Conservation (phyloP, 2,329 filamentous ascomycete species). For the Phoma sp. region DNA sequence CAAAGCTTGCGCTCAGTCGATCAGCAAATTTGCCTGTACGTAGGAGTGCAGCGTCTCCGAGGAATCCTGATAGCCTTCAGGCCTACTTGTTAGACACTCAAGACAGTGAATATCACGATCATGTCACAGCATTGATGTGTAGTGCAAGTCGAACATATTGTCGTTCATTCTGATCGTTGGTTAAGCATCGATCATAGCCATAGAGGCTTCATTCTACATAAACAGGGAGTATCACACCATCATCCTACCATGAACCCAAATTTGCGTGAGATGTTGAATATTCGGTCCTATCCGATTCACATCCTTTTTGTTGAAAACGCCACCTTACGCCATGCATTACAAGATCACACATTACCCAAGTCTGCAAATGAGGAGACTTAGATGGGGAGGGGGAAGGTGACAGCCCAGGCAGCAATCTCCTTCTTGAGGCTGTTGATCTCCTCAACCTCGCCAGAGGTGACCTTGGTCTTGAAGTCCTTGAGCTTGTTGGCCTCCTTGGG, state of each 20-base stretch:
- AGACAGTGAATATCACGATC: too few species aligned
- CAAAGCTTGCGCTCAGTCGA: too few species aligned
- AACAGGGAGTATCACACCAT: slow-evolving; percentile 20
- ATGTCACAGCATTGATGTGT: too few species aligned
- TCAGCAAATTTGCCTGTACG: too few species aligned
- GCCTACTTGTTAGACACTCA: too few species aligned
- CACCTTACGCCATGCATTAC: slow-evolving; percentile 24
- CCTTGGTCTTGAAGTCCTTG: slow-evolving; percentile 98
- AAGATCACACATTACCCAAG: slow-evolving; percentile 1
- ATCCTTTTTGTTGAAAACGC: slow-evolving; percentile 40
- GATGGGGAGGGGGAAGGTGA: slow-evolving; percentile 90
- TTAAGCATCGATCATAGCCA: slow-evolving; percentile 22
- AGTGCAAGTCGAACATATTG: neutral
- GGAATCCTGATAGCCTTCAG: too few species aligned
- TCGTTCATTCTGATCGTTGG: slow-evolving; percentile 18
- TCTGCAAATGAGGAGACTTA: slow-evolving; percentile 39
- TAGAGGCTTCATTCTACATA: slow-evolving; percentile 14
- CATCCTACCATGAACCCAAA: slow-evolving; percentile 15
- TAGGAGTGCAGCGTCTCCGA: too few species aligned
- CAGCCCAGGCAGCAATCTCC: slow-evolving; percentile 89
- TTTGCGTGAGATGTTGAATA: slow-evolving; percentile 37
- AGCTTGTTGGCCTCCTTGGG: slow-evolving; percentile 99
- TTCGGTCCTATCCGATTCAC: slow-evolving; percentile 23
- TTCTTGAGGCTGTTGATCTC: slow-evolving; percentile 87
- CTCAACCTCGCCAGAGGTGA: slow-evolving; percentile 76